Base-by-base conservation (phyloP, 352 stramenopile genomes). In the Peronospora farinosa region DNA sequence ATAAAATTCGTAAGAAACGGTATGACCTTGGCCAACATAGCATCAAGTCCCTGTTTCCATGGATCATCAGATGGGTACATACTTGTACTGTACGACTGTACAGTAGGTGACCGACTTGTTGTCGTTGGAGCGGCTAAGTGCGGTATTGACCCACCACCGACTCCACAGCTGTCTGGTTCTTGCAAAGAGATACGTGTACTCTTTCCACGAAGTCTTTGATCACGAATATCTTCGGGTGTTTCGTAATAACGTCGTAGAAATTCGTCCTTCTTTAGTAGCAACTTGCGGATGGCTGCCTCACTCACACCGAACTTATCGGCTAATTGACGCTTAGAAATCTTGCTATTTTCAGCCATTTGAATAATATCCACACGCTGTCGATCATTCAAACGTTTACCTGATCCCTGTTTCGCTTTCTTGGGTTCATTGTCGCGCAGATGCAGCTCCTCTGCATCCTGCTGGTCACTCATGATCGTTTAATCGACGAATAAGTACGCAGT, bases 331-430 rank as follows among this genome's bases (percentile, higher is more conserved):
- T 90, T 88, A 48, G 76, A 84, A 51, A 78, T 84, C 60, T 83
- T 84, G 60, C 54, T 73, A 54, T 86, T 86, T 57, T 88, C 78
- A 3, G 76, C 69, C 48, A 86, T 73, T 62, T 90, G 78, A 62
- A 90, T 90, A 60, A 90, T 88, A 52, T 90, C 76, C 30, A 90
- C 70, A 54, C 78, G 78, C 72, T 90, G 72, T 39, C 82, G 81
- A 60, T 90, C 78, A 54, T 85, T 88, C 48, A 90, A 63, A 8
- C 78, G 78, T 64, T 86, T 88, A 42, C 76, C 78, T 31, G 67
- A 64, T 13, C 78, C 78, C 45, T 88, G 72, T 51, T 83, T 83
- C 21, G 60, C 64, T 57, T 84, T 87, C 69, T 83, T 84, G 38
- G 57, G 38, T 27, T 59, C 53, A 11, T 38, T 30, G 23, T 53